Percentiles rank a stretch among this genome's conserved stretches.
Evolutionary conservation across 2,329 filamentous ascomycete species (phyloP).

Genomic region (Hypoxylon sp.): DNA sequence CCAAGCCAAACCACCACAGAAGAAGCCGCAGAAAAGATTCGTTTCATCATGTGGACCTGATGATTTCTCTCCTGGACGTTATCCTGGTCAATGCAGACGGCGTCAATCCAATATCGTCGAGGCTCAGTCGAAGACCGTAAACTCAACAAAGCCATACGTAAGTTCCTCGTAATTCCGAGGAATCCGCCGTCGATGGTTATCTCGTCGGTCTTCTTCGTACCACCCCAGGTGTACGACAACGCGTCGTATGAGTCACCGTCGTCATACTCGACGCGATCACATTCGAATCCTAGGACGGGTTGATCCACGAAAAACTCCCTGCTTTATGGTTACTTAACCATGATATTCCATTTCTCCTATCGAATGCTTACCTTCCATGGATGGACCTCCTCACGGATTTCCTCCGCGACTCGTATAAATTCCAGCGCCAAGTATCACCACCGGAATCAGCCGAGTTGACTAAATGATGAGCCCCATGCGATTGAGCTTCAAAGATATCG

Average conservation of each 20-base stretch:
- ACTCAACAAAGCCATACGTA: slow-evolving; percentile 2
- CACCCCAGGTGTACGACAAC: slow-evolving; percentile 20
- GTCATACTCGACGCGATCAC: slow-evolving; percentile 6
- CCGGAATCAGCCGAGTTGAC: slow-evolving; percentile 8
- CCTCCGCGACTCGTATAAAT: slow-evolving; percentile 12
- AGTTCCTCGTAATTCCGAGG: slow-evolving; percentile 13
- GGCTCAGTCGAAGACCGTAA: slow-evolving; percentile 4
- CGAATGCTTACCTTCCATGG: slow-evolving; percentile 9
- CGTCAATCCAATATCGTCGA: slow-evolving; percentile 15
- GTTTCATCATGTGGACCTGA: slow-evolving; percentile 25
- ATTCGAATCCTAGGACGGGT: slow-evolving; percentile 14
- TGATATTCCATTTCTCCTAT: too few relatives aligned
- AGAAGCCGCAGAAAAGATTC: slow-evolving; percentile 13
- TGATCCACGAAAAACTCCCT: slow-evolving; percentile 18
- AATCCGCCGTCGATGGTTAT: slow-evolving; percentile 1
- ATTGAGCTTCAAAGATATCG: slow-evolving; percentile 21
- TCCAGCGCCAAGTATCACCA: slow-evolving; percentile 15
- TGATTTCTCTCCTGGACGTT: slow-evolving; percentile 21
- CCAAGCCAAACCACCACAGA: slow-evolving; percentile 22
- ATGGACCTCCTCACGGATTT: slow-evolving; percentile 11
- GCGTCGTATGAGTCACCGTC: slow-evolving; percentile 13
- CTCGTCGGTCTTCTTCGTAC: neutral
- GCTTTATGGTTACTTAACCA: neutral
- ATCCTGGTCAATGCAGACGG: slow-evolving; percentile 20
- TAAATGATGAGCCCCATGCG: neutral